These are phyloP conservation scores for Eutypa lata DNA, from an alignment of 2,329 filamentous ascomycete genomes.

Conservation along the genomic window DNA sequence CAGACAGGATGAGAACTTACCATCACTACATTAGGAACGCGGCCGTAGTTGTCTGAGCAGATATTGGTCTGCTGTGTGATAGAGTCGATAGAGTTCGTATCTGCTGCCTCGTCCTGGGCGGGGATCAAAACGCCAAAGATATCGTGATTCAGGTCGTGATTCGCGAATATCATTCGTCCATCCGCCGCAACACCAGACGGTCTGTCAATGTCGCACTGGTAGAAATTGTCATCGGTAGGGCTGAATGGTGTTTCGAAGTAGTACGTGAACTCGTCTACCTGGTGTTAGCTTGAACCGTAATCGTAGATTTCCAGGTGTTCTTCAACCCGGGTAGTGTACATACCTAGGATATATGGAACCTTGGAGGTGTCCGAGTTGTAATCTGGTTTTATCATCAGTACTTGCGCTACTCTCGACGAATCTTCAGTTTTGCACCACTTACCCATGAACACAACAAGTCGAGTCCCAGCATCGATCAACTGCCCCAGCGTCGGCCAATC, in stretches of 20 bases:
- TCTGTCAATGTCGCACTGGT: slow-evolving; percentile 63
- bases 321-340: too few relatives aligned
- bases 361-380: slow-evolving; percentile 47
- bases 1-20: slow-evolving; percentile 32
- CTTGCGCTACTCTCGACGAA: not conserved
- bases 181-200: slow-evolving; percentile 42
- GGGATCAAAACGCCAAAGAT: slow-evolving; percentile 34
- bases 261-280: slow-evolving; percentile 54
- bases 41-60: slow-evolving; percentile 28
- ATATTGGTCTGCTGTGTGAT: slow-evolving; percentile 37
- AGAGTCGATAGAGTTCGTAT: slow-evolving; percentile 46
- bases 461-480: slow-evolving; percentile 59
- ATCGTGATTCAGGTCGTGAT: slow-evolving; percentile 36
- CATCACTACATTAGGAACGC: slow-evolving; percentile 35
- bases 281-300: too few relatives aligned
- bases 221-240: slow-evolving; percentile 55
- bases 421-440: too few relatives aligned
- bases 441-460: slow-evolving; percentile 71
- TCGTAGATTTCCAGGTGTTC: too few relatives aligned
- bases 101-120: slow-evolving; percentile 27
- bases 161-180: slow-evolving; percentile 42
- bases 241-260: slow-evolving; percentile 74
- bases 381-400: slow-evolving; percentile 46
- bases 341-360: slow-evolving; percentile 56
- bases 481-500: slow-evolving; percentile 69